phyloP scores from a whole-genome alignment of 2,329 filamentous ascomycete genomes.

The Stagonosporopsis vannaccii region DNA sequence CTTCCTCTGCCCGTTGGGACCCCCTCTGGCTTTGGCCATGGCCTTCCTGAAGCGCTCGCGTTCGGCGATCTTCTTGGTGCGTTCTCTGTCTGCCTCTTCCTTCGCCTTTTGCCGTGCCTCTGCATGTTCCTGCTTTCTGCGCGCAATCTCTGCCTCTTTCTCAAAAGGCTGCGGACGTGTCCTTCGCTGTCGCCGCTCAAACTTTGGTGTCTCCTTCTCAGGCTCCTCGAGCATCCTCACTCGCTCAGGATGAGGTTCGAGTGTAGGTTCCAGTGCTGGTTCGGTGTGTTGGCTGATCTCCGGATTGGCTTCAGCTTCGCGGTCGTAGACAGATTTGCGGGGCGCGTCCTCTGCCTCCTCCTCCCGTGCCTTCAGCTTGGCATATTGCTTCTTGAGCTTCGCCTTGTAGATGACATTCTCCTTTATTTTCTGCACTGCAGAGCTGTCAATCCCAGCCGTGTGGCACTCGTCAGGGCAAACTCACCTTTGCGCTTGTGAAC shows the following conservation, averaged over 20 bases:
- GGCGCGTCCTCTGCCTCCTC: slow-evolving; percentile 41
- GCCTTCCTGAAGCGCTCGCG: slow-evolving; percentile 75
- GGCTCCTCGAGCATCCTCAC: slow-evolving; percentile 63
- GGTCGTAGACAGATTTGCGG: slow-evolving; percentile 44
- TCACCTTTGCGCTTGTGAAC: slow-evolving; percentile 81
- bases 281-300: slow-evolving; percentile 29
- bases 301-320: slow-evolving; percentile 35
- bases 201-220: slow-evolving; percentile 29
- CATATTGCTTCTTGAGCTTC: slow-evolving; percentile 91
- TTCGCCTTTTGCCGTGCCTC: slow-evolving; percentile 65
- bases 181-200: slow-evolving; percentile 35
- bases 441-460: slow-evolving; percentile 4
- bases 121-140: slow-evolving; percentile 67
- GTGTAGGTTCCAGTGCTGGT: slow-evolving; percentile 41
- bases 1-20: slow-evolving; percentile 76
- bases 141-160: slow-evolving; percentile 56
- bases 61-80: slow-evolving; percentile 61
- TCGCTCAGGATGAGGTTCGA: slow-evolving; percentile 68
- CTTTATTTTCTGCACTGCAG: slow-evolving; percentile 84
- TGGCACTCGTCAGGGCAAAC: background rate
- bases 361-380: slow-evolving; percentile 78
- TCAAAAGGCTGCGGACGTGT: slow-evolving; percentile 50
- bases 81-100: slow-evolving; percentile 70
- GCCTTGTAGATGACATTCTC: slow-evolving; percentile 87
- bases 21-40: slow-evolving; percentile 69